Evolutionary conservation across 2,329 filamentous ascomycete genomes (phyloP).

Genomic region (Samsoniella hepiali): DNA sequence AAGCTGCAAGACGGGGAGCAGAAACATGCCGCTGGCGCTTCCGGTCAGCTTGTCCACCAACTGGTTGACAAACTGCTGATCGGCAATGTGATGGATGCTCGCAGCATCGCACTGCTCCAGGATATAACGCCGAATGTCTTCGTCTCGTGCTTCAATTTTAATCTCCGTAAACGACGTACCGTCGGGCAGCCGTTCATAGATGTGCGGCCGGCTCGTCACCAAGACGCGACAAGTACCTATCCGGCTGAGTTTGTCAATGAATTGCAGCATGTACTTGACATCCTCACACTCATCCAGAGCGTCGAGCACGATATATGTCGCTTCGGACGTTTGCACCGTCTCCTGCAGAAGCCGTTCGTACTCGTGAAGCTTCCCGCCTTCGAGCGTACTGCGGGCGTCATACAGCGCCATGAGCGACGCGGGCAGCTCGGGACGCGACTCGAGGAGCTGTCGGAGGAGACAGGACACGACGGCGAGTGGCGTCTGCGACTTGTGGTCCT

Average conservation of each 20-base stretch:
- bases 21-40: slow-evolving; percentile 29
- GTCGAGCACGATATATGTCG: background rate
- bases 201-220: background rate
- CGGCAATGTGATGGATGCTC: slow-evolving; percentile 24
- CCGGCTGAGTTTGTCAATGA: background rate
- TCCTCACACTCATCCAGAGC: slow-evolving; percentile 3
- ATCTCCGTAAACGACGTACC: background rate
- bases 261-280: background rate
- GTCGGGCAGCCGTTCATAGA: background rate
- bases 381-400: slow-evolving; percentile 6
- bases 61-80: slow-evolving; percentile 24
- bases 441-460: slow-evolving; percentile 28
- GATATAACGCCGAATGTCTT: slow-evolving; percentile 26
- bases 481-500: slow-evolving; percentile 26
- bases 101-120: slow-evolving; percentile 21
- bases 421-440: slow-evolving; percentile 21
- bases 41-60: slow-evolving; percentile 26
- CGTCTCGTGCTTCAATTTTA: background rate
- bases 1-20: slow-evolving; percentile 32
- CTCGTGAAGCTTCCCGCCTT: background rate
- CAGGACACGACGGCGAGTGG: slow-evolving; percentile 23
- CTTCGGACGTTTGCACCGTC: background rate
- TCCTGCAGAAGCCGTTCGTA: background rate
- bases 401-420: slow-evolving; percentile 26
- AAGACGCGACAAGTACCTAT: background rate